Evolutionary conservation across 2,329 filamentous ascomycete species (phyloP), one percentile per base, ranked within the genome.

Genomic region (Colletotrichum sp.): DNA sequence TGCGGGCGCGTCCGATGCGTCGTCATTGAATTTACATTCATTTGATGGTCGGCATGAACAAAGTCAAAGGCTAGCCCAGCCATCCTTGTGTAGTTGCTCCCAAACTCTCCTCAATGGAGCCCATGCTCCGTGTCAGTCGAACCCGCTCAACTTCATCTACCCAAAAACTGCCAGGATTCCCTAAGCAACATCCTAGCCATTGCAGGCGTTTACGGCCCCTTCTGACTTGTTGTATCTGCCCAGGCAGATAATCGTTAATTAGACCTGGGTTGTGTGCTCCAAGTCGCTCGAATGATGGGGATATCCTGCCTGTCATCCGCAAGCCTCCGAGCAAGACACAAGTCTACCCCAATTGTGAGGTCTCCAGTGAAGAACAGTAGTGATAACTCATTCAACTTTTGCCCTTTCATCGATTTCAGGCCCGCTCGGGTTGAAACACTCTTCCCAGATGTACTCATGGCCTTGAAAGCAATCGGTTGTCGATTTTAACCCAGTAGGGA

Each of bases 321-420:
- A 49, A 4, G 6, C 44, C 1, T n/a, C 44, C 44, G 44, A 3
- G 44, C 44, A 49, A 49, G 44, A 21, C 44, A 21, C 0, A 21
- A 4, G n/a, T 0, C 1, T 2, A 49, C 6, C 10, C 0, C 18
- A 49, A 0, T 13, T 49, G n/a, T 49, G 4, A n/a, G 44, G n/a
- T 21, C 6, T 49, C n/a, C 6, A n/a, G 39, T 44, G 18, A 44
- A 0, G 18, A 1, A n/a, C 5, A n/a, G 39, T 3, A n/a, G 0
- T 44, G 36, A 1, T 1, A 18, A 18, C 8, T 39, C 16, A 5
- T 39, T 4, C 34, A 16, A 36, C 7, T 26, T 26, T 26, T 26
- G 26, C 26, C 26, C 26, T 26, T 26, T 26, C 26, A 26, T 26
- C 39, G 18, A n/a, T 44, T 44, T 4, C 3, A n/a, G 39, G 13